Evolutionary conservation across 495 filamentous ascomycete genomes (phyloP), one percentile per base, ranked within the genome.

Genomic region (Chaetomidium leptoderma): DNA sequence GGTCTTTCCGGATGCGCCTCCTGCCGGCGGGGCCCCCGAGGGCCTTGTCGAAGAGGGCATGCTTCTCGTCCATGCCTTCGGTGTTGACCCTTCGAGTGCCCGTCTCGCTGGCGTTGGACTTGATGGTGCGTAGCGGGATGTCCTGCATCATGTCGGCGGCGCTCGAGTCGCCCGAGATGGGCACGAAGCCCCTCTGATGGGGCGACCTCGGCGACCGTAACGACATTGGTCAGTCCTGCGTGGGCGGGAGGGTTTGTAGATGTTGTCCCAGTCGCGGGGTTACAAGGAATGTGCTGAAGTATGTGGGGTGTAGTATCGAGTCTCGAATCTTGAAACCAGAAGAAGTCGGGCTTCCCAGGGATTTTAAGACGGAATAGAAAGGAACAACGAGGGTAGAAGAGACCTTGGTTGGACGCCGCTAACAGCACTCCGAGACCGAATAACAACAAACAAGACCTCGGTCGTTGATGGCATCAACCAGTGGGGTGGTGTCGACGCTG

Each of bases 41-140:
- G 29, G 53, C 40, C 33, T 70, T 72, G 42, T 79, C 72, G 67
- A 83, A 86, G 57, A 84, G 72, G 53, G 73, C 75, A 33, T 76
- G 48, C 40, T 72, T 68, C 59, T 71, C 74, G 29, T 70, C 70
- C 17, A 43, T 42, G 23, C 51, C 54, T 9, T 65, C 62, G 37
- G 68, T 66, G 37, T 72, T 68, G 23, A 60, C 58, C 66, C 72
- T 78, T 24, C 82, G 71, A 30, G 78, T 71, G 27, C 81, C 80
- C 27, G 74, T 78, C 13, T 78, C 77, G 57, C 69, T 75, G 19
- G 70, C 71, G 42, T 73, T 79, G 64, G 76, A 81, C 46, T 65
- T 70, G 55, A 85, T 70, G 30, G 69, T 70, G 11, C 73, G 74
- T 29, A 85, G 72, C 44, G 81, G 81, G 36, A 84, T 83, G 37